Conservation (phyloP, 331 rosid species). For the Stylosanthes scabra region DNA sequence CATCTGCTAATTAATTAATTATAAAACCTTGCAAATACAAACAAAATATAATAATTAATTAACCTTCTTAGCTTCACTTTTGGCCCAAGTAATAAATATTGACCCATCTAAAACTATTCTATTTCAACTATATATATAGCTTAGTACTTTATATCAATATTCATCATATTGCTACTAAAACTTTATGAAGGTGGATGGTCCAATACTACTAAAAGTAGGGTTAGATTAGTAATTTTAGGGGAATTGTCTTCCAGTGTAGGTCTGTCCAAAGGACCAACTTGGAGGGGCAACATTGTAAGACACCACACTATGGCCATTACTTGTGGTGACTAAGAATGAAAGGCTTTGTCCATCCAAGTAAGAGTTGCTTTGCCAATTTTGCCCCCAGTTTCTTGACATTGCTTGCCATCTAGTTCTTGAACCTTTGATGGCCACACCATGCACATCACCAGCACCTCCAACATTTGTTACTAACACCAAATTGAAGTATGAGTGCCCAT, state of each 20-base stretch:
- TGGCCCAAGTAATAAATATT: slow-evolving; percentile 13
- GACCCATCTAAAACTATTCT: slow-evolving; percentile 20
- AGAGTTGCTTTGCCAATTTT: slow-evolving; percentile 93
- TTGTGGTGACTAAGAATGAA: slow-evolving; percentile 75
- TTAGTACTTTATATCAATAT: background rate
- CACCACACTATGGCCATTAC: slow-evolving; percentile 66
- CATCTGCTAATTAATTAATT: no score
- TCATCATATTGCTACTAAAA: background rate
- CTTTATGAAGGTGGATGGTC: background rate
- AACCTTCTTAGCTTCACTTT: background rate
- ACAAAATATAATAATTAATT: background rate
- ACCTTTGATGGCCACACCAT: slow-evolving; percentile 78
- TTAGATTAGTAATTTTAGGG: slow-evolving; percentile 39
- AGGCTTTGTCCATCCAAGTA: slow-evolving; percentile 83
- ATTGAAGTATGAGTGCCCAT: slow-evolving; percentile 95
- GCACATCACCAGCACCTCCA: slow-evolving; percentile 97
- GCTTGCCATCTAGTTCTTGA: slow-evolving; percentile 80
- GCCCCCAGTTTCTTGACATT: slow-evolving; percentile 97
- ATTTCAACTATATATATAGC: slow-evolving; percentile 16
- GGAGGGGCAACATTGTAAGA: slow-evolving; percentile 81
- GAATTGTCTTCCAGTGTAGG: slow-evolving; percentile 80
- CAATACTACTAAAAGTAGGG: background rate
- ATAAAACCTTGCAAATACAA: no score
- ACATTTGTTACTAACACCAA: slow-evolving; percentile 88
- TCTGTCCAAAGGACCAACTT: slow-evolving; percentile 86